phyloP scores from a whole-genome alignment of 2,329 filamentous ascomycete genomes.

The Acarospora socialis region DNA sequence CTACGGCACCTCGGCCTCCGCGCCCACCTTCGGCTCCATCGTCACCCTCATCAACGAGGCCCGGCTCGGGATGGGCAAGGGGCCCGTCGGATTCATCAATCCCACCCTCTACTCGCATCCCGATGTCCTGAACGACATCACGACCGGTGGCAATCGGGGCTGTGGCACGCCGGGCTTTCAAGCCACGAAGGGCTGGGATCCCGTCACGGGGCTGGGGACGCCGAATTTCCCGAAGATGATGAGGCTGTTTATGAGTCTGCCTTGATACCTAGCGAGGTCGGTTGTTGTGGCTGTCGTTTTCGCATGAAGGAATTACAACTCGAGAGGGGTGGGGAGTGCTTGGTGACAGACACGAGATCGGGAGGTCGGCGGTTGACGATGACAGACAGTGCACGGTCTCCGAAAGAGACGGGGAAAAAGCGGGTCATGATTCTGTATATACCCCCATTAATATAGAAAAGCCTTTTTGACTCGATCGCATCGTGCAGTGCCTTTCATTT shows the following conservation, averaged over 20 bases:
- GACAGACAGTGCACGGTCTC: too few species aligned
- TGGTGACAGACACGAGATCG: too few species aligned
- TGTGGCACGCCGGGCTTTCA: constrained; percentile 19
- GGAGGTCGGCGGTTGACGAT: too few species aligned
- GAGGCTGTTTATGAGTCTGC: constrained; percentile 18
- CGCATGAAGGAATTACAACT: too few species aligned
- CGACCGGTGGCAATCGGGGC: constrained; percentile 24
- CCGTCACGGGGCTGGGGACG: constrained; percentile 19
- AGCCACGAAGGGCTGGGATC: constrained; percentile 6
- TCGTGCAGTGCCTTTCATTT: too few species aligned
- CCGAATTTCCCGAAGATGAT: constrained; percentile 21
- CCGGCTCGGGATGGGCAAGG: constrained; percentile 22
- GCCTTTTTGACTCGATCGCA: too few species aligned
- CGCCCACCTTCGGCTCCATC: constrained; percentile 35
- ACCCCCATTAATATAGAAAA: too few species aligned
- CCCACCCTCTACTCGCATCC: constrained; percentile 32
- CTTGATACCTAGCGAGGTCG: constrained; percentile 4
- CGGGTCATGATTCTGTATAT: too few species aligned
- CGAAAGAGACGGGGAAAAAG: too few species aligned
- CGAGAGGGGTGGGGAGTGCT: too few species aligned
- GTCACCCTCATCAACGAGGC: constrained; percentile 34
- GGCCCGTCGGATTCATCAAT: constrained; percentile 28
- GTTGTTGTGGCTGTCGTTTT: too few species aligned
- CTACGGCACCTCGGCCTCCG: constrained; percentile 38
- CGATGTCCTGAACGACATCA: constrained; percentile 26